A percentile compares a stretch with the other conserved stretches of the same genome.
These are phyloP conservation scores for Eleusine indica DNA, from an alignment of 176 grass and related monocot genomes.

Conservation along the genomic window DNA sequence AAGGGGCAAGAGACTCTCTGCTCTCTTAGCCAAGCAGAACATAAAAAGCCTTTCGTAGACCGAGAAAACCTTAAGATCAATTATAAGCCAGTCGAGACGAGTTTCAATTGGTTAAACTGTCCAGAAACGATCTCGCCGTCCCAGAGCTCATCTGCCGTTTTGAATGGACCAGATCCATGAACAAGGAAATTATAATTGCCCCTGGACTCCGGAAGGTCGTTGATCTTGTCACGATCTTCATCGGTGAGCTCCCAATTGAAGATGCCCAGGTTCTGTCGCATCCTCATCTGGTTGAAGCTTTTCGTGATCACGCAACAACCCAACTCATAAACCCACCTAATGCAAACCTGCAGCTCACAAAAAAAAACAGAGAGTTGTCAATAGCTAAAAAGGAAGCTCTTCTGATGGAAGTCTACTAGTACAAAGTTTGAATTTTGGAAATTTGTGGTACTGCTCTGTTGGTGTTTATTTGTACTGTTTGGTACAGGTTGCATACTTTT, in stretches of 20 bases:
- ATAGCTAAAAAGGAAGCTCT: no score
- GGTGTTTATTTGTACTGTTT: no score
- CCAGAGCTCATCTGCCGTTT: constrained; percentile 41
- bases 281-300: constrained; percentile 43
- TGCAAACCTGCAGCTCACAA: constrained; percentile 32
- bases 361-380: no score
- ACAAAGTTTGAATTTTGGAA: no score
- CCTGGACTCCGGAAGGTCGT: constrained; percentile 12
- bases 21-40: no score
- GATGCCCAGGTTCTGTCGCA: constrained; percentile 47
- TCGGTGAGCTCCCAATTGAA: constrained; percentile 50
- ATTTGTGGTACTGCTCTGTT: no score
- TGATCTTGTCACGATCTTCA: constrained; percentile 17
- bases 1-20: no score
- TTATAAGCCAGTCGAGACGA: no score
- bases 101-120: not conserved
- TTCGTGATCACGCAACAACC: constrained; percentile 33
- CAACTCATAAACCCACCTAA: constrained; percentile 53
- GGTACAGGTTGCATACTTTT: no score
- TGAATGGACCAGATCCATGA: constrained; percentile 31
- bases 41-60: no score
- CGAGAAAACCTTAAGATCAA: no score
- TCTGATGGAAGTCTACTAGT: no score
- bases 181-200: not conserved
- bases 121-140: constrained; percentile 39